A percentile compares a stretch with the other conserved stretches of the same genome.
Evolutionary conservation across 345 rosid genomes (phyloP).

Genomic region (Eucalyptus sp.): DNA sequence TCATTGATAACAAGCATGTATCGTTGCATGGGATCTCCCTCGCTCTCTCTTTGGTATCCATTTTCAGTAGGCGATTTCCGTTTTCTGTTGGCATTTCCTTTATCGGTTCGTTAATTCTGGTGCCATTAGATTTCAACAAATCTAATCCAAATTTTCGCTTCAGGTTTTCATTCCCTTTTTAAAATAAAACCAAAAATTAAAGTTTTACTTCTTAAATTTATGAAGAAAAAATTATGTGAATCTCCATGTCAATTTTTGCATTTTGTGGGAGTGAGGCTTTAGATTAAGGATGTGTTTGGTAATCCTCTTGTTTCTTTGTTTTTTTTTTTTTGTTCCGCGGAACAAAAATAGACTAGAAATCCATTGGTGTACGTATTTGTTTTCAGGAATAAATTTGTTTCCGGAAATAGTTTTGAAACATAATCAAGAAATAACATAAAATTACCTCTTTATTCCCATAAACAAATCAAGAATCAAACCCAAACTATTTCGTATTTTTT

Average conservation of each 20-base stretch:
- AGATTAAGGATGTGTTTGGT: not conserved
- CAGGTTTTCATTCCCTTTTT: not conserved
- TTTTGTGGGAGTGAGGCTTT: not conserved
- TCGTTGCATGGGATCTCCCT: not conserved
- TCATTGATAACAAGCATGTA: not conserved
- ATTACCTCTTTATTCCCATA: too few relatives aligned
- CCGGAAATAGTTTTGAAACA: accelerated
- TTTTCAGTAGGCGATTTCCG: not conserved
- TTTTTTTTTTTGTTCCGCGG: accelerated
- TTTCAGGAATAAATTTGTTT: accelerated
- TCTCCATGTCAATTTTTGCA: not conserved
- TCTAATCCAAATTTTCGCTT: not conserved
- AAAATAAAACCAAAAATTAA: not conserved
- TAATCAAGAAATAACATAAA: accelerated
- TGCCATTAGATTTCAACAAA: not conserved
- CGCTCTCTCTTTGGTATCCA: not conserved
- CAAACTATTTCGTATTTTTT: too few relatives aligned
- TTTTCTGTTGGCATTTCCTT: not conserved
- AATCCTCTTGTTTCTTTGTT: too few relatives aligned
- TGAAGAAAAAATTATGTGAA: not conserved
- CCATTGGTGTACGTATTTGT: too few relatives aligned
- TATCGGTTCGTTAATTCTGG: not conserved
- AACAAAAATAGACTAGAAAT: too few relatives aligned
- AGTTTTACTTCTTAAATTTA: not conserved
- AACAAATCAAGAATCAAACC: too few relatives aligned